Percentiles rank a stretch among this genome's conserved stretches.
Conservation (phyloP, 352 stramenopile species). For the Phytophthora ohioensis region DNA sequence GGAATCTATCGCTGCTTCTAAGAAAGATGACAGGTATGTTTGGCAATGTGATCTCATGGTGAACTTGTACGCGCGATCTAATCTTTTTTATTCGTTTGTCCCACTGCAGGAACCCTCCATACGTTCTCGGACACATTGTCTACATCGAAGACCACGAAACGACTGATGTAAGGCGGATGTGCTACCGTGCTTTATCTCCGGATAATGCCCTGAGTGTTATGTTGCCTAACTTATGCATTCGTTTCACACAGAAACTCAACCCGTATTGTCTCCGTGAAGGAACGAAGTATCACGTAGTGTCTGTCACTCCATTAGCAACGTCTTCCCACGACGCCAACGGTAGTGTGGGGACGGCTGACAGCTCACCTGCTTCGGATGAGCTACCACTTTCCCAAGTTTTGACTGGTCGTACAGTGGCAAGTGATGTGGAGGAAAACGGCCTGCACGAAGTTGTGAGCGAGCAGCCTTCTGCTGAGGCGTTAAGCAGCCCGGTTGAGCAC, state of each 20-base stretch:
- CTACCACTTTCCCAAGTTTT: constrained; percentile 74
- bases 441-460: constrained; percentile 39
- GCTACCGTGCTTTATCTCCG: background rate
- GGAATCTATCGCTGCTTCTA: constrained; percentile 81
- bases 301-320: constrained; percentile 64
- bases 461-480: constrained; percentile 12
- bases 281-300: constrained; percentile 80
- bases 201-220: background rate
- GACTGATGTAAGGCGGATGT: constrained; percentile 43
- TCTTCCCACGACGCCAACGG: constrained; percentile 51
- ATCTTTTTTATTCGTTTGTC: constrained; percentile 5
- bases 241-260: constrained; percentile 50
- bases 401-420: constrained; percentile 51
- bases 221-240: constrained; percentile 5
- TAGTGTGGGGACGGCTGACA: constrained; percentile 34
- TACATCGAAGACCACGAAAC: constrained; percentile 86
- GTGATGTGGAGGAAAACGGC: constrained; percentile 39
- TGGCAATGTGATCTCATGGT: background rate
- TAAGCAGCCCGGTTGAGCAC: constrained; percentile 44
- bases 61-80: background rate
- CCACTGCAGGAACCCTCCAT: constrained; percentile 65
- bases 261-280: constrained; percentile 76
- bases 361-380: constrained; percentile 53
- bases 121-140: constrained; percentile 82
- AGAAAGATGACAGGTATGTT: constrained; percentile 57